A percentile compares a stretch with the other conserved stretches of the same genome.
phyloP scores from a whole-genome alignment of 192 early-diverging fungal species.

The Gaertneriomyces sp. region DNA sequence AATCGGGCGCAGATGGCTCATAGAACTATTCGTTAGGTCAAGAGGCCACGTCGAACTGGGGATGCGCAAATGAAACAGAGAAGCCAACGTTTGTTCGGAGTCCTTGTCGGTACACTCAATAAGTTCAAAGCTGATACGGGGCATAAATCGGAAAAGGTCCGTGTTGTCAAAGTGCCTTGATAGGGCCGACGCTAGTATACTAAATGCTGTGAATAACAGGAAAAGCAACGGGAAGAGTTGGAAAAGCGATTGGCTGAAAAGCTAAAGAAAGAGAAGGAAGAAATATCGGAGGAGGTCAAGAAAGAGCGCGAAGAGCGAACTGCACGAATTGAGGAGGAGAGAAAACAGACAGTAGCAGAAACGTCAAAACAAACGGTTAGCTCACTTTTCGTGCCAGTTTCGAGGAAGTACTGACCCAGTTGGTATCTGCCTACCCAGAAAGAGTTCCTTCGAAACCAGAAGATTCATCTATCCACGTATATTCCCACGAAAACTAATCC shows the following conservation, averaged over 20 bases:
- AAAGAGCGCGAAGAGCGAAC: slow-evolving; percentile 7
- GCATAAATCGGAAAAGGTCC: slow-evolving; percentile 21
- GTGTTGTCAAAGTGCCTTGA: neutral
- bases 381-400: too few species aligned
- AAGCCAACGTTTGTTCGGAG: slow-evolving; percentile 14
- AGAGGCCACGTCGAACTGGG: slow-evolving; percentile 21
- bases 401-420: too few species aligned
- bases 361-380: slow-evolving; percentile 12
- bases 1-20: too few species aligned
- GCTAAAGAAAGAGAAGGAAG: slow-evolving; percentile 29
- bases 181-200: neutral
- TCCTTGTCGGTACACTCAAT: slow-evolving; percentile 18
- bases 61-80: slow-evolving; percentile 19
- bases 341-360: slow-evolving; percentile 4
- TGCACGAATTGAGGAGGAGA: neutral
- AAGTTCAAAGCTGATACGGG: slow-evolving; percentile 3
- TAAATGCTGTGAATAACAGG: neutral
- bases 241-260: slow-evolving; percentile 23
- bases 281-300: slow-evolving; percentile 13
- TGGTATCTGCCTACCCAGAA: slow-evolving; percentile 5
- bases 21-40: neutral
- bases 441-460: slow-evolving; percentile 6
- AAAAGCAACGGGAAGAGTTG: slow-evolving; percentile 23
- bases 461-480: slow-evolving; percentile 1
- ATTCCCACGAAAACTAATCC: slow-evolving; percentile 10